Evolutionary conservation across 139 green algal species (phyloP), one percentile per base, ranked within the genome.

Genomic region (Mychonastes homosphaera): DNA sequence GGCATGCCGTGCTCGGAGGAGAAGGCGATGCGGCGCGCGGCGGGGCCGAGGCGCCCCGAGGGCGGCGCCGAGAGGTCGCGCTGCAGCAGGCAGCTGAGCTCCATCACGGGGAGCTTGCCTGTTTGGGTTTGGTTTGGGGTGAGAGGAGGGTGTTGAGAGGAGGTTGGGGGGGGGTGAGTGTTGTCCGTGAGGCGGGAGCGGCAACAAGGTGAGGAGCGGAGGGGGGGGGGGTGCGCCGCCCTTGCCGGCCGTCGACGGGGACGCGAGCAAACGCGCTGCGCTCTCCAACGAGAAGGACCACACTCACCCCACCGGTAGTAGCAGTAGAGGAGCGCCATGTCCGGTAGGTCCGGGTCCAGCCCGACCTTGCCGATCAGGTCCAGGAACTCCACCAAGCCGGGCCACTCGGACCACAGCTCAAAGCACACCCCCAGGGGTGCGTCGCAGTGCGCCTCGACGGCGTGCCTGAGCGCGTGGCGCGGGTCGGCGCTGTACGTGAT

Each of bases 291-390:
- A 39, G 9, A 45, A 53, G n/a, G 6, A 39, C 24, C 10, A 4
- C 12, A 60, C 77, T 60, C 51, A 84, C 77, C 60, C 54, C 56
- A 77, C 30, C 77, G 59, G 30, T 84, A 84, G 58, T 75, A 84
- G 59, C 74, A 82, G 38, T 82, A 70, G n/a, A 84, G 73, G 1
- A 82, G 35, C 6, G 70, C 77, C 49, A 78, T 62, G 50, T 79
- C 65, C 21, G 54, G 53, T 8, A 67, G 54, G 30, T 71, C 56
- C 18, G 56, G 52, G 41, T 82, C 74, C 13, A 84, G 62, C 1
- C 72, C 70, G 35, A 81, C 78, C 70, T 82, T 69, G 1, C 62
- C 63, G 23, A 85, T 62, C 3, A 85, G 52, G 54, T 85, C 78
- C n/a, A 85, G 24, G 44, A 79, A 85, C 21, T 85, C 73, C 15